Evolutionary conservation across 2,329 filamentous ascomycete species (phyloP).

Genomic region (Fusarium veterinarium): DNA sequence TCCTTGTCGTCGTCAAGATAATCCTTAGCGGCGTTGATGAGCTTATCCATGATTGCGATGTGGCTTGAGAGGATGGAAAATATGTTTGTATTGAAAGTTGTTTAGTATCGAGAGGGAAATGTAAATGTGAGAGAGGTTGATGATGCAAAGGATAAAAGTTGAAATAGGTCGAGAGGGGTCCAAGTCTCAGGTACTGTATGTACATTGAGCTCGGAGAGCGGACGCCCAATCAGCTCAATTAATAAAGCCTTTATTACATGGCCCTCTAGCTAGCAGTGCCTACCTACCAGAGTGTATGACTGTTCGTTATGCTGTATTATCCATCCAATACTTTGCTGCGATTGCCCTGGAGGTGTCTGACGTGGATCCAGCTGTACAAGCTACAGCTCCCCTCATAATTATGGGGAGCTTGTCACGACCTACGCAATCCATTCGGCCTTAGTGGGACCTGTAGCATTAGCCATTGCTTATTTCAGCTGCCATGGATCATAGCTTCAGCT

Average conservation of each 20-base stretch:
- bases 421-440: conserved; percentile 4
- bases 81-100: neutral
- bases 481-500: conserved; percentile 4
- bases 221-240: neutral
- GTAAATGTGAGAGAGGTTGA: conserved; percentile 8
- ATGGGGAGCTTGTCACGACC: conserved; percentile 24
- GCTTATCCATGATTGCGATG: conserved; percentile 51
- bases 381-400: conserved; percentile 1
- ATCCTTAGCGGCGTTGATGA: conserved; percentile 54
- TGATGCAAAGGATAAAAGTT: conserved; percentile 15
- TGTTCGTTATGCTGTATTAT: conserved; percentile 1
- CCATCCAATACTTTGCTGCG: neutral
- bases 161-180: conserved; percentile 28
- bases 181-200: conserved; percentile 5
- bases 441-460: conserved; percentile 9
- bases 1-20: conserved; percentile 49
- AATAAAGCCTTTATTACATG: neutral
- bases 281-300: neutral
- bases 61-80: neutral
- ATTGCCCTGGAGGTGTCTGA: conserved; percentile 13
- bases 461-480: conserved; percentile 34
- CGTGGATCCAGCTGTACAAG: conserved; percentile 25
- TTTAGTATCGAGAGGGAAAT: neutral
- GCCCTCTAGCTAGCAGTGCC: neutral
- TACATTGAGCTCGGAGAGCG: neutral